Conservation (phyloP, 176 grass and related monocot genomes). For the Puccinellia tenuiflora region DNA sequence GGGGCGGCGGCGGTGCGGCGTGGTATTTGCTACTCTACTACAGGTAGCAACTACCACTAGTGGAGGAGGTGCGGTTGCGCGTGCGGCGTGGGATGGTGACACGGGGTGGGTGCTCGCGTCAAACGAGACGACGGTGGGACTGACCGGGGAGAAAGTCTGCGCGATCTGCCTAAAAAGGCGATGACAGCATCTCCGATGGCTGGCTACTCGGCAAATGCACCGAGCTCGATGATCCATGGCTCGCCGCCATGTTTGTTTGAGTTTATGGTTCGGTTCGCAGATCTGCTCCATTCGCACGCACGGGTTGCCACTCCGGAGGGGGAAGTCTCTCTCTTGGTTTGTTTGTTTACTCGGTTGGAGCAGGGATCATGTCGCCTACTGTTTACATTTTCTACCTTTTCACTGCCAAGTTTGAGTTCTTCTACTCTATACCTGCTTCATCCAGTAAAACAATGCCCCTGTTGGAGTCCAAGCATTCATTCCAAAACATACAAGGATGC, state of each 20-base stretch:
- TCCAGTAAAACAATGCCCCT: not conserved
- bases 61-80: not conserved
- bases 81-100: constrained; percentile 39
- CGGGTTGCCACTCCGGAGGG: not conserved
- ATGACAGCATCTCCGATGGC: not conserved
- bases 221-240: not conserved
- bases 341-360: not conserved
- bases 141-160: not conserved
- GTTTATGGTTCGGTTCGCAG: not conserved
- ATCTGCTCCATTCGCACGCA: constrained; percentile 6
- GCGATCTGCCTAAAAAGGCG: constrained; percentile 36
- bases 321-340: not conserved
- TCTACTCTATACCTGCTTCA: not conserved
- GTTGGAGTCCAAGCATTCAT: not conserved
- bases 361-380: not conserved
- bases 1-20: constrained; percentile 9
- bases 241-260: not conserved
- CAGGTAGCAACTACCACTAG: too few relatives aligned
- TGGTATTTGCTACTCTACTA: not conserved
- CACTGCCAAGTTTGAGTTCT: not conserved
- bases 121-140: not conserved
- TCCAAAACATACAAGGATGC: too few relatives aligned
- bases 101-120: constrained; percentile 17
- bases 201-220: too few relatives aligned
- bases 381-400: not conserved